Conservation (phyloP, 306 rosid species). For the Ammopiptanthus mongolicus region DNA sequence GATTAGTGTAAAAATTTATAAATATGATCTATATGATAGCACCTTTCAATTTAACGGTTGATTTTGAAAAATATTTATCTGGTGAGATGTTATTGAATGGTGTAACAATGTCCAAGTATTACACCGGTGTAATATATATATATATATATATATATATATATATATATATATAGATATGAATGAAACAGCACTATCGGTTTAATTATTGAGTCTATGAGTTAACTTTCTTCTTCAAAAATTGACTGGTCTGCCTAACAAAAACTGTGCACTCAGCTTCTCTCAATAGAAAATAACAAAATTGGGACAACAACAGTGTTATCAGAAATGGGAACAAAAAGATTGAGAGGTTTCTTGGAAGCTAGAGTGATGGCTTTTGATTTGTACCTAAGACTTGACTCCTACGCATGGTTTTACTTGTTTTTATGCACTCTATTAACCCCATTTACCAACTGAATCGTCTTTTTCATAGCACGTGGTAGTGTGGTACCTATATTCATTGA, state of each 20-base stretch:
- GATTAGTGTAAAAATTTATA: no score
- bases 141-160: no score
- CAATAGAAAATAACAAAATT: not conserved
- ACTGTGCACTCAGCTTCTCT: not conserved
- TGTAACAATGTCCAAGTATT: no score
- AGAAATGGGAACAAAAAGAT: not conserved
- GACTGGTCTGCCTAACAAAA: conserved; percentile 16
- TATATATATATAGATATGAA: no score
- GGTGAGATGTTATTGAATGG: no score
- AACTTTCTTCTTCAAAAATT: conserved; percentile 5
- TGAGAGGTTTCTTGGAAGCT: not conserved
- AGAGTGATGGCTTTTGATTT: not conserved
- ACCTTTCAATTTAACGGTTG: no score
- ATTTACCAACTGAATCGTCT: not conserved
- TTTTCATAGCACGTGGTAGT: not conserved
- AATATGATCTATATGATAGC: no score
- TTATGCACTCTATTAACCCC: not conserved
- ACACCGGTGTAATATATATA: no score
- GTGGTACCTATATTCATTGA: not conserved
- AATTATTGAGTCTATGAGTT: not conserved
- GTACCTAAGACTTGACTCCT: not conserved
- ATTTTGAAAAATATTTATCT: no score
- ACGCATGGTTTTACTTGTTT: not conserved
- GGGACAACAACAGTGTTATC: not conserved
- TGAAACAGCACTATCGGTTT: not conserved